These are phyloP conservation scores for Tagetes patula DNA, from an alignment of 129 eudicot species.

Conservation along the genomic window DNA sequence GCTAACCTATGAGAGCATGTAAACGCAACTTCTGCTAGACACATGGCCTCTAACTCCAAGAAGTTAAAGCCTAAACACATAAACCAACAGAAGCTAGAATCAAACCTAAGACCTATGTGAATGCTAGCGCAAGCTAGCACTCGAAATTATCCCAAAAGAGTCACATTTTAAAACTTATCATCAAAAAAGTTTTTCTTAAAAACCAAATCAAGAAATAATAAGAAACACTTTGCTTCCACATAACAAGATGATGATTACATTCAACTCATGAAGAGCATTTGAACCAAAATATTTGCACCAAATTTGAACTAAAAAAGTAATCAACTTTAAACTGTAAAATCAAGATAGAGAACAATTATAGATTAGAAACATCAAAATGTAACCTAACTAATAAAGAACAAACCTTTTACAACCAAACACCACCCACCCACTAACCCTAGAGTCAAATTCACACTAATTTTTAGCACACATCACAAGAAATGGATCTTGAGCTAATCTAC, in stretches of 20 bases:
- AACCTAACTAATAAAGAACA: constrained; percentile 12
- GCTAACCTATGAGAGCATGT: neutral
- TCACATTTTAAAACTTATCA: neutral
- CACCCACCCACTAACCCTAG: constrained; percentile 33
- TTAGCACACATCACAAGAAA: constrained; percentile 8
- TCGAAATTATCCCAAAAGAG: constrained; percentile 3
- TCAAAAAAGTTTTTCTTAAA: neutral
- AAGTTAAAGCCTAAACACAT: neutral
- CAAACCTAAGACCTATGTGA: neutral
- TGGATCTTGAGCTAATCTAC: constrained; percentile 26
- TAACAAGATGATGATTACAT: neutral
- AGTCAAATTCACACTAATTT: constrained; percentile 21
- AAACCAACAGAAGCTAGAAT: neutral
- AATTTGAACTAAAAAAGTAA: constrained; percentile 5
- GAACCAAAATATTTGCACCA: neutral
- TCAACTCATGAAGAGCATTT: neutral
- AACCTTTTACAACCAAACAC: constrained; percentile 25
- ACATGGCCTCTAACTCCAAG: neutral
- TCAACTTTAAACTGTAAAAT: constrained; percentile 27
- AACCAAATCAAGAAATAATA: neutral
- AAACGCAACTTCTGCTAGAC: neutral
- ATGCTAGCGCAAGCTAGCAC: neutral
- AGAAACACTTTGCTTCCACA: neutral
- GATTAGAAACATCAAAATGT: constrained; percentile 8
- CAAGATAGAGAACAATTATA: constrained; percentile 6